phyloP scores from a whole-genome alignment of 2,329 filamentous ascomycete genomes.

The Trichoderma harzianum region DNA sequence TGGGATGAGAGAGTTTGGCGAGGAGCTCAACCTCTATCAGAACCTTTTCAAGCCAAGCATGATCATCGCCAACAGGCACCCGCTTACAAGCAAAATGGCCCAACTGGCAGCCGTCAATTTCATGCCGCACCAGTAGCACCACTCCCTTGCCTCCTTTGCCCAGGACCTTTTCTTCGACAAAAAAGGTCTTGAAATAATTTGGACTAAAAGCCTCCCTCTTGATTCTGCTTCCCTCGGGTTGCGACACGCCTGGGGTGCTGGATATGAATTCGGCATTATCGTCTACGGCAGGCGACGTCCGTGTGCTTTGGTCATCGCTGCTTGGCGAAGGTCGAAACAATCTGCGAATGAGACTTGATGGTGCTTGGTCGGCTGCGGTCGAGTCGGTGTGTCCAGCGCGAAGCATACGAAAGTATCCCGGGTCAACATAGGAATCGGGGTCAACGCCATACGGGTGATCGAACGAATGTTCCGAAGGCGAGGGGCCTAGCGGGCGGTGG shows the following conservation, averaged over 20 bases:
- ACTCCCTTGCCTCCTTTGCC: constrained; percentile 92
- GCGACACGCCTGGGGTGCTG: constrained; percentile 49
- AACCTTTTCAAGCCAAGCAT: constrained; percentile 91
- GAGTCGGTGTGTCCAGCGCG: constrained; percentile 51
- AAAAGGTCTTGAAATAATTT: constrained; percentile 90
- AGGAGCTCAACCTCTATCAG: constrained; percentile 90
- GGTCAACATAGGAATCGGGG: constrained; percentile 73
- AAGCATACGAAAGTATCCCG: constrained; percentile 94
- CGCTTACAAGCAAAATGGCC: constrained; percentile 96
- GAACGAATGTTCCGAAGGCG: constrained; percentile 48
- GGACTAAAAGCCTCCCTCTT: constrained; percentile 84
- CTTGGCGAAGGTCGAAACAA: constrained; percentile 46
- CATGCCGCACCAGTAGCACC: constrained; percentile 87
- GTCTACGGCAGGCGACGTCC: constrained; percentile 23
- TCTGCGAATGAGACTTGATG: constrained; percentile 53
- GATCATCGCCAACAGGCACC: constrained; percentile 91
- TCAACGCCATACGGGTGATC: constrained; percentile 40
- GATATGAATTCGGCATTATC: constrained; percentile 49
- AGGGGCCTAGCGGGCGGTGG: constrained; percentile 63
- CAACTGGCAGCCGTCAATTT: constrained; percentile 82
- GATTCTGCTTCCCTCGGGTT: constrained; percentile 63
- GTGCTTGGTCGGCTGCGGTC: constrained; percentile 39
- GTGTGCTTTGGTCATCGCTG: constrained; percentile 20
- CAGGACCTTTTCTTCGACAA: constrained; percentile 81
- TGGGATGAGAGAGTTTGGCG: constrained; percentile 87